Base-by-base conservation (phyloP, 129 eudicot species). In the Scalesia atractyloides region DNA sequence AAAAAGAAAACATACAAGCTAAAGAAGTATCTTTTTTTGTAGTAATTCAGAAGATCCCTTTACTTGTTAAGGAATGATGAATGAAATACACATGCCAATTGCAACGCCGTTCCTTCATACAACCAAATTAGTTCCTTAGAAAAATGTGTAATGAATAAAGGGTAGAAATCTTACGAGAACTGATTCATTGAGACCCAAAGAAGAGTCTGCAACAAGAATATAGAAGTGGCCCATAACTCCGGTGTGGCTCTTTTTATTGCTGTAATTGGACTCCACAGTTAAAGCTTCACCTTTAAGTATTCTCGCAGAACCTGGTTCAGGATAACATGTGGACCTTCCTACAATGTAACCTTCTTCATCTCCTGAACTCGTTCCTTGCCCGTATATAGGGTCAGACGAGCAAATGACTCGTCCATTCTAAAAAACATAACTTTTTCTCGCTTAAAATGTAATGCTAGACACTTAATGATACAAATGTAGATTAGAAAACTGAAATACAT, bases 191-290 rank as follows among this genome's bases (percentile, higher is more conserved):
- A 69, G 33, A 8, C 59, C 48, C 12, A 78, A 58, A 62, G 72
- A 41, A 20, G 89, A 59, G 15, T 88, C 91, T 1, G 94, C 86
- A 73, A 89, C 78, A 57, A 92, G 77, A 65, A 92, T 71, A 86
- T 86, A 89, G 73, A 92, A 86, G 66, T 88, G 90, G 15, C 93
- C 96, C 97, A 89, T 92, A 61, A 92, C 97, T 64, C 97, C 94
- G 0, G 84, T 80, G 72, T 92, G 98, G 22, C 70, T 60, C 64
- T 68, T 82, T 44, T 79, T 60, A 15, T 82, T 81, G 84, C 84
- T 92, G 69, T 92, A 92, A 30, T 80, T 87, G 48, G 96, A 85
- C 69, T 81, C 89, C 58, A 92, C 71, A 60, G 85, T 75, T 33
- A 89, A 70, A 11, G 53, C 73, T 82, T 89, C 95, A 39, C 88